Evolutionary conservation across 2,329 filamentous ascomycete species (phyloP), one percentile per base, ranked within the genome.

Genomic region (Paracorniculantispora psalliotae): DNA sequence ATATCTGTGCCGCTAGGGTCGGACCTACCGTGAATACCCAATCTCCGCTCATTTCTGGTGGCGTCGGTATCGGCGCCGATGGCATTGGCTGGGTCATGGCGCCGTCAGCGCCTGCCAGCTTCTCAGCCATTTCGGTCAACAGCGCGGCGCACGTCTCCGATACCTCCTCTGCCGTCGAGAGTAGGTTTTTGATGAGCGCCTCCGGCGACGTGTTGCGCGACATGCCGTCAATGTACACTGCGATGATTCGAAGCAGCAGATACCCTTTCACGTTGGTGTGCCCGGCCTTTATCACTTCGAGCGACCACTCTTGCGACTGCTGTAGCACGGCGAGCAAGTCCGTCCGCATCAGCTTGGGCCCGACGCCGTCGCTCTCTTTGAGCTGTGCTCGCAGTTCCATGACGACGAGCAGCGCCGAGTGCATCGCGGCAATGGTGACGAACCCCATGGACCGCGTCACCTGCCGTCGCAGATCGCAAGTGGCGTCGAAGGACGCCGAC

Each of bases 221-320:
- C 6, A 80, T 64, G 0, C 70, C 75, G 13, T 78, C 71, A 0
- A 81, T 69, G 54, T 80, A 73, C 1, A 73, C 71, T 5, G 63
- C 63, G 1, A 80, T 63, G 13, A 77, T 63, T 9, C 65, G 66
- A 1, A 70, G 61, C 13, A 83, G 71, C 19, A 85, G 51, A 43
- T 78, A 77, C 0, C 79, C 78, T 62, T 84, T 85, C 21, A 79
- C 68, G 57, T 84, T 85, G 0, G 80, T 83, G 67, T 84, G 80
- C 1, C 80, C 82, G 0, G 71, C 72, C 48, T 73, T 63, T n/a
- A 84, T 70, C 9, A 68, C 71, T 6, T 64, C 62, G 47, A 79
- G 64, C 1, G 65, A 64, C 76, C 77, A 82, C 0, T 52, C 51
- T 39, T 71, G 74, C 0, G 73, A 69, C 12, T 81, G 75, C 0